These are phyloP conservation scores for Trametes maxima DNA, from an alignment of 768 basidiomycete genomes.

Conservation along the genomic window DNA sequence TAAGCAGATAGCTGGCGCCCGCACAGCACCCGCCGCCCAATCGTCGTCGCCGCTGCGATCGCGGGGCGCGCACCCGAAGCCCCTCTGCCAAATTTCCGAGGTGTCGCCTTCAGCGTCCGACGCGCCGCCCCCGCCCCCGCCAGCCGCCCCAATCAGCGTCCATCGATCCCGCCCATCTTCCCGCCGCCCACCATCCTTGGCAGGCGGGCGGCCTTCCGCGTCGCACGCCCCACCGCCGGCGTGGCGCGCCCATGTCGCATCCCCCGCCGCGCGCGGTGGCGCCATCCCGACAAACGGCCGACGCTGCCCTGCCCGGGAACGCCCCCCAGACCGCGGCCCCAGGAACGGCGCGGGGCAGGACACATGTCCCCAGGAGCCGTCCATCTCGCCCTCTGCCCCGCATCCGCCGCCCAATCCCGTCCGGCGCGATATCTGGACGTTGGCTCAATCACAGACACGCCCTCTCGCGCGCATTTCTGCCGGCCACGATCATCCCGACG, in stretches of 20 bases:
- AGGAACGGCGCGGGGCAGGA: background rate
- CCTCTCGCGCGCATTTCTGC: background rate
- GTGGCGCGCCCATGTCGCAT: background rate
- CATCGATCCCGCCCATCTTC: conserved; percentile 14
- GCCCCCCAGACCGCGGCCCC: background rate
- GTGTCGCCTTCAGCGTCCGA: conserved; percentile 9
- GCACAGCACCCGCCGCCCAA: conserved; percentile 3
- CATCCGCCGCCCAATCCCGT: conserved; percentile 1
- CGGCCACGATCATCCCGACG: conserved; percentile 10
- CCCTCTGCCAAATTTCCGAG: conserved; percentile 11
- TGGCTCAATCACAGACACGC: conserved; percentile 11
- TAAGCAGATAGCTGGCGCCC: conserved; percentile 6
- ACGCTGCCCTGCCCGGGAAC: conserved; percentile 12
- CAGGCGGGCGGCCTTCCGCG: background rate
- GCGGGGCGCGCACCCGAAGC: conserved; percentile 4
- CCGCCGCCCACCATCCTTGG: background rate
- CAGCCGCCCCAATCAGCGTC: conserved; percentile 1
- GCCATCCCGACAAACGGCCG: conserved; percentile 10
- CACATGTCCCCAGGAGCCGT: conserved; percentile 1
- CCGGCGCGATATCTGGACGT: conserved; percentile 8
- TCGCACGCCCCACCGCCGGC: background rate
- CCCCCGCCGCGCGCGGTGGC: background rate
- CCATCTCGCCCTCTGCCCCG: conserved; percentile 13
- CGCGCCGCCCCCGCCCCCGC: conserved; percentile 4
- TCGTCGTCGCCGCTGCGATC: conserved; percentile 9